Conservation (phyloP, 768 basidiomycete genomes). For the Russula dissimulans region DNA sequence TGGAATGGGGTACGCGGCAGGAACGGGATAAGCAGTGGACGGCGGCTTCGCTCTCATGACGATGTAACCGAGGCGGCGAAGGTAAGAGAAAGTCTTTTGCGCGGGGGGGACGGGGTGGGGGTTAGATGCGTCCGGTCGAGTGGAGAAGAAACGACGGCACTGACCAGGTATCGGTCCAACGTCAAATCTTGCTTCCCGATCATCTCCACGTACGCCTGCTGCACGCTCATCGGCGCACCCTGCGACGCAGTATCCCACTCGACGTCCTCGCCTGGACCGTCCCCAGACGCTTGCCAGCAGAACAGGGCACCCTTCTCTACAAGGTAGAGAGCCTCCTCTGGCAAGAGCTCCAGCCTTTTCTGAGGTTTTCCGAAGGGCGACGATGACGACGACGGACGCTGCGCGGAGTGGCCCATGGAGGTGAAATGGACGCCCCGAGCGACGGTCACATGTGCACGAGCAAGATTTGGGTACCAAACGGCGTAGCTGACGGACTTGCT, state of each 20-base stretch:
- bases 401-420: slow-evolving; percentile 71
- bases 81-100: slow-evolving; percentile 78
- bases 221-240: slow-evolving; percentile 80
- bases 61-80: slow-evolving; percentile 85
- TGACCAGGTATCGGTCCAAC: slow-evolving; percentile 82
- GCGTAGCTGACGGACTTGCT: slow-evolving; percentile 78
- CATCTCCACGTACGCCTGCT: slow-evolving; percentile 83
- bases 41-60: slow-evolving; percentile 70
- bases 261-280: slow-evolving; percentile 25
- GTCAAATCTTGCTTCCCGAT: slow-evolving; percentile 70
- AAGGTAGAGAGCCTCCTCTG: slow-evolving; percentile 92
- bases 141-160: slow-evolving; percentile 10
- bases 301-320: slow-evolving; percentile 84
- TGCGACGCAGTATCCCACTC: slow-evolving; percentile 30
- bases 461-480: slow-evolving; percentile 62
- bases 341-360: slow-evolving; percentile 76
- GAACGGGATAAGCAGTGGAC: slow-evolving; percentile 40
- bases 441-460: slow-evolving; percentile 58
- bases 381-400: slow-evolving; percentile 29
- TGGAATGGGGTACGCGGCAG: slow-evolving; percentile 30
- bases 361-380: slow-evolving; percentile 36
- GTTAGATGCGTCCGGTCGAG: too few relatives aligned
- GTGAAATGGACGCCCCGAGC: slow-evolving; percentile 77
- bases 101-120: neutral
- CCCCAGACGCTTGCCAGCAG: slow-evolving; percentile 56